Evolutionary conservation across 1,284 basidiomycete species (phyloP), one percentile per base, ranked within the genome.

Genomic region (Tetrapyrgos nigripes): DNA sequence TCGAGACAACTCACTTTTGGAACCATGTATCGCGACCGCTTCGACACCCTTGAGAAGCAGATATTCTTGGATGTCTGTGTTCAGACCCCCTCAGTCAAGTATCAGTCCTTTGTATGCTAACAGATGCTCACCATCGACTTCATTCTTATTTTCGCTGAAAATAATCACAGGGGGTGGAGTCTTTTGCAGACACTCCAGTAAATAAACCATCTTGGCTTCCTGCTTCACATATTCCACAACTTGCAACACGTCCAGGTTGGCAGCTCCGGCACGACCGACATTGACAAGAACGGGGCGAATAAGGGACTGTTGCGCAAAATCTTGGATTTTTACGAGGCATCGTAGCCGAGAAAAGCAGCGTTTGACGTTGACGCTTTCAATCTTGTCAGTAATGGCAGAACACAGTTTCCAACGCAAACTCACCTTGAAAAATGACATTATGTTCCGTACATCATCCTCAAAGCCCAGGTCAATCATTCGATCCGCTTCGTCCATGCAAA

Each of bases 301-400:
- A n/a, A n/a, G n/a, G n/a, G n/a, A n/a, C n/a, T n/a, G n/a, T n/a
- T n/a, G n/a, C n/a, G n/a, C n/a, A n/a, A n/a, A n/a, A n/a, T n/a
- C n/a, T n/a, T 98, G 96, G 60, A 99, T 99, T 71, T n/a, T 98
- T 98, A 54, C 93, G 84, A 2, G 97, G 97, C 97, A 99, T 99
- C 0, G 97, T 99, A 0, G 97, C 97, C 1, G 96, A 98, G 73
- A 99, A 99, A 14, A 99, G 81, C 1, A 99, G 81, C 0, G 97
- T 99, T 78, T 99, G 97, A 3, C 97, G 86, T 84, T 99, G 97
- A 63, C 92, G 87, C 92, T 95, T 40, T 33, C 31, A 14, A 8
- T 33, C 14, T 8, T 33, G 8, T 33, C 66, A 24, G 61, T 58
- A 45, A n/a, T n/a, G n/a, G n/a, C n/a, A n/a, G n/a, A n/a, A n/a